phyloP scores from a whole-genome alignment of 768 basidiomycete genomes.

The Leccinum subgranulosum region DNA sequence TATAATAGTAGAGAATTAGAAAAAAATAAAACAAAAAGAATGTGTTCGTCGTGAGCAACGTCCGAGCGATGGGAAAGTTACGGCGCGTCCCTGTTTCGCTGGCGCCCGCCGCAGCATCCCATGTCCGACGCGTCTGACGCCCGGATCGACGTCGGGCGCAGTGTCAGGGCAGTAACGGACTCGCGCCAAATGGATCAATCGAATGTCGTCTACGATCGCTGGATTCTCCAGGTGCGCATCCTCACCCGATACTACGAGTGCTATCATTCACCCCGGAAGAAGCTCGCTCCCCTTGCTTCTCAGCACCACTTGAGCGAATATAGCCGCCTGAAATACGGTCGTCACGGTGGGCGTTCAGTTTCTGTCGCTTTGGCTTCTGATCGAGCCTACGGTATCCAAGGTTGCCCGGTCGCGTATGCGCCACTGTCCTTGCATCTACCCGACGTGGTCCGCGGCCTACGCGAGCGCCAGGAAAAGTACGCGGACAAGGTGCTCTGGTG shows the following conservation, averaged over 20 bases:
- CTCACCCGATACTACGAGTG: background rate
- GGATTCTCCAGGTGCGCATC: constrained; percentile 21
- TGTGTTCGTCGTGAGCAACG: background rate
- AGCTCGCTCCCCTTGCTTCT: constrained; percentile 61
- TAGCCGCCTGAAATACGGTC: constrained; percentile 64
- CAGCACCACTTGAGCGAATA: constrained; percentile 76
- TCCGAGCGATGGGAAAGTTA: background rate
- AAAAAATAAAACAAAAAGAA: background rate
- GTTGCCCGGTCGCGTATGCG: constrained; percentile 53
- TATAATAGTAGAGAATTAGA: no score
- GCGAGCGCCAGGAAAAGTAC: constrained; percentile 45
- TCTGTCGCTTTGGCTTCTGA: background rate
- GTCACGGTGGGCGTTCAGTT: constrained; percentile 22
- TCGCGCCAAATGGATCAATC: background rate
- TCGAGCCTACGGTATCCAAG: constrained; percentile 30
- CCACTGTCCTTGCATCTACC: constrained; percentile 66
- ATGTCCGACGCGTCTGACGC: constrained; percentile 10
- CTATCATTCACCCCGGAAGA: constrained; percentile 4
- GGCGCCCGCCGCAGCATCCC: background rate
- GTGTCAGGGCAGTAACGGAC: background rate
- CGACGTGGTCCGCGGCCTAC: constrained; percentile 51
- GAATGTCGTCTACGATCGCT: constrained; percentile 10
- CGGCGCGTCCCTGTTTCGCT: background rate
- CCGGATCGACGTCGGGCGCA: background rate
- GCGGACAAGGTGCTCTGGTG: constrained; percentile 46